phyloP scores from a whole-genome alignment of 257 asterid genomes.

The Perilla frutescens region DNA sequence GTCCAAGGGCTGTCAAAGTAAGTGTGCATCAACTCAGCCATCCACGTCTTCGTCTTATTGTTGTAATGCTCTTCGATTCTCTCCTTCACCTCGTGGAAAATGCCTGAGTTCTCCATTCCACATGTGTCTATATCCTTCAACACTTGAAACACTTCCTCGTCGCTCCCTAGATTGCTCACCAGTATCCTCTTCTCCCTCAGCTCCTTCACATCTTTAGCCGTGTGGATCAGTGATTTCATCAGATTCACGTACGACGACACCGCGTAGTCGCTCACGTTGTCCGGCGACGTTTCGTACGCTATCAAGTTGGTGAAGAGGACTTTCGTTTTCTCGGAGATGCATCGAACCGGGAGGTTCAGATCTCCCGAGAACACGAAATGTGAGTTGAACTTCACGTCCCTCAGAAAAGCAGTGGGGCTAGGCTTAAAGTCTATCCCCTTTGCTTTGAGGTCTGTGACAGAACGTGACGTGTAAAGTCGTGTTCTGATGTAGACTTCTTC shows the following conservation, averaged over 20 bases:
- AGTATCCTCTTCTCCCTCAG: constrained; percentile 37
- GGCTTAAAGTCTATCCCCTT: constrained; percentile 31
- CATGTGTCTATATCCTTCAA: constrained; percentile 39
- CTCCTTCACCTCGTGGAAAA: constrained; percentile 3
- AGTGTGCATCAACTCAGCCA: constrained; percentile 20
- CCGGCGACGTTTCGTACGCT: constrained; percentile 40
- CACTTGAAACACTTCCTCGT: constrained; percentile 16
- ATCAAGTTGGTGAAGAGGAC: constrained; percentile 38
- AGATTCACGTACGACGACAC: constrained; percentile 39
- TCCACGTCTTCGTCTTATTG: constrained; percentile 15
- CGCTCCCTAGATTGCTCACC: constrained; percentile 32
- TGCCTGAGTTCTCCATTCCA: constrained; percentile 30
- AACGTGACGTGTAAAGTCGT: constrained; percentile 10
- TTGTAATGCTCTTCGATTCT: constrained; percentile 8
- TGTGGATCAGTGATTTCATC: constrained; percentile 26
- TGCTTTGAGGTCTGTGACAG: constrained; percentile 7
- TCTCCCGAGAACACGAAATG: not conserved
- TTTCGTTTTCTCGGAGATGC: not conserved
- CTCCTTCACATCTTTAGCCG: constrained; percentile 36
- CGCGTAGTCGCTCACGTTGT: not conserved
- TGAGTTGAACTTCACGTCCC: constrained; percentile 19
- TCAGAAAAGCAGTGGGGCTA: constrained; percentile 19
- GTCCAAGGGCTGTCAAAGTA: constrained; percentile 19
- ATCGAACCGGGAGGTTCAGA: constrained; percentile 16
- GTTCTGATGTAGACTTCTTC: not conserved